Percentiles rank a stretch among this genome's conserved stretches.
Conservation (phyloP, 2,329 filamentous ascomycete species). For the Helotiales sp. region DNA sequence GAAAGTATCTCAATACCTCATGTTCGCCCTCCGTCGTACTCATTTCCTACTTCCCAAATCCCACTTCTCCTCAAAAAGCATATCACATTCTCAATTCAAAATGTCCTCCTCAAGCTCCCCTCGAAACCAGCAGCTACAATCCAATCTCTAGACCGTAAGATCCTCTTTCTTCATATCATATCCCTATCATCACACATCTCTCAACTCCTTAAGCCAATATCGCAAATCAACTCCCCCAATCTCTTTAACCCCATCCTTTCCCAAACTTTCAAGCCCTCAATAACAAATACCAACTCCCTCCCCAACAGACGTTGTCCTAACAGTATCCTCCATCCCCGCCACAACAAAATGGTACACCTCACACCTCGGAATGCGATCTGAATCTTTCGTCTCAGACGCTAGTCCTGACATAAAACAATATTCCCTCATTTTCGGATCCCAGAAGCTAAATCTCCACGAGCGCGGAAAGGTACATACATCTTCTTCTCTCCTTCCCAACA, state of each 20-base stretch:
- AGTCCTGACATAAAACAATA: conserved; percentile 49
- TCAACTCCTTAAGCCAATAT: too few relatives aligned
- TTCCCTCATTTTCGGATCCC: conserved; percentile 60
- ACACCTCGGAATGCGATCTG: conserved; percentile 61
- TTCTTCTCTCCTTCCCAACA: not conserved
- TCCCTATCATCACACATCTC: too few relatives aligned
- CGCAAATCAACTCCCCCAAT: too few relatives aligned
- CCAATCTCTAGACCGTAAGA: conserved; percentile 51
- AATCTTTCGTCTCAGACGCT: conserved; percentile 53
- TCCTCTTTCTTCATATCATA: not conserved
- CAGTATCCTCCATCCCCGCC: conserved; percentile 54
- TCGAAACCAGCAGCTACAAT: conserved; percentile 31
- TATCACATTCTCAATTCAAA: conserved; percentile 13
- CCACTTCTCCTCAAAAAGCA: too few relatives aligned
- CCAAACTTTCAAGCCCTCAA: not conserved
- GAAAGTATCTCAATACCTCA: not conserved
- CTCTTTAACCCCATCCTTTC: not conserved
- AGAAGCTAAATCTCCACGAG: conserved; percentile 67
- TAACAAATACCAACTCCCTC: not conserved
- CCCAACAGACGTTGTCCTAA: conserved; percentile 57
- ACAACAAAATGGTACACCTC: conserved; percentile 60
- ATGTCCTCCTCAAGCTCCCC: conserved; percentile 13
- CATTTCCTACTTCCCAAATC: not conserved
- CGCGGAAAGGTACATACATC: conserved; percentile 47
- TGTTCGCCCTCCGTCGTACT: not conserved